These are phyloP conservation scores for Lagenidium sp. DNA, from an alignment of 352 stramenopile species.

Conservation along the genomic window DNA sequence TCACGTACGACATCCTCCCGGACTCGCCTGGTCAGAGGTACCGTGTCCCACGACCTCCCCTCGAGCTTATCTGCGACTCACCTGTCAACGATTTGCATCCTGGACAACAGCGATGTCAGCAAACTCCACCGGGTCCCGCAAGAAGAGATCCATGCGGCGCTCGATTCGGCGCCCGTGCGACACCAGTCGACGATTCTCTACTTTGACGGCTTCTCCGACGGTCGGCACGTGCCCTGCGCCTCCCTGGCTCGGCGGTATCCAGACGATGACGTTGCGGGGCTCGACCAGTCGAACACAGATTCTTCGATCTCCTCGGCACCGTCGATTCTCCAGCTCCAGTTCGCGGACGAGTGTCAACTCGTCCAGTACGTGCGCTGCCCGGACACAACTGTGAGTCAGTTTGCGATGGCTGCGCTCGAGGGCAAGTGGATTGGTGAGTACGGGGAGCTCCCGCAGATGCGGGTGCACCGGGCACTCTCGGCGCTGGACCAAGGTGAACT, in stretches of 20 bases:
- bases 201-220: constrained; percentile 65
- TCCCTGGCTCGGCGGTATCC: constrained; percentile 54
- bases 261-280: constrained; percentile 18
- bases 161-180: constrained; percentile 41
- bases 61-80: too few relatives aligned
- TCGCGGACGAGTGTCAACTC: constrained; percentile 51
- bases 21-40: constrained; percentile 44
- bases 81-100: too few relatives aligned
- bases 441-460: constrained; percentile 26
- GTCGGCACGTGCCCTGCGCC: constrained; percentile 47
- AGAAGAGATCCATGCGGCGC: constrained; percentile 35
- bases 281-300: constrained; percentile 2
- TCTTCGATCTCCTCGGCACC: constrained; percentile 7
- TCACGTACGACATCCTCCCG: constrained; percentile 65
- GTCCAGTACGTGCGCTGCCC: constrained; percentile 54
- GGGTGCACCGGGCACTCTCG: constrained; percentile 30
- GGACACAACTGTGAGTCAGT: constrained; percentile 63
- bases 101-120: too few relatives aligned
- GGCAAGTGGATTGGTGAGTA: constrained; percentile 62
- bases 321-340: constrained; percentile 70
- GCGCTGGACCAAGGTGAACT: constrained; percentile 32
- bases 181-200: constrained; percentile 62
- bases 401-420: constrained; percentile 57
- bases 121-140: constrained; percentile 56
- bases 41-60: too few relatives aligned